phyloP scores from a whole-genome alignment of 2,329 filamentous ascomycete genomes.

The Simplicillium aogashimaense region DNA sequence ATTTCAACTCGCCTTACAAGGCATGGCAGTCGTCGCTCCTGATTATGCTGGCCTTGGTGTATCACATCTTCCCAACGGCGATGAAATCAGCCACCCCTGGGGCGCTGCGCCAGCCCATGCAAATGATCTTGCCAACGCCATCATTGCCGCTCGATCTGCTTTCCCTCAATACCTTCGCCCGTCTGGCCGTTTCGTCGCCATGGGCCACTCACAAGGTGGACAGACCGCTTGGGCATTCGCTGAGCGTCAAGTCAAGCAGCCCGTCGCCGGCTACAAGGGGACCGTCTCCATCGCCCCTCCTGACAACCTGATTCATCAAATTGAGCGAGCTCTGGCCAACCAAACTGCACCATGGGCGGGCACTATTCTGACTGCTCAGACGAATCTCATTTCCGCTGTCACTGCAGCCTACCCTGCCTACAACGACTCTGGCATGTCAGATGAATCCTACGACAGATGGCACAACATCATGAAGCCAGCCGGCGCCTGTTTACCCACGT shows the following conservation, averaged over 20 bases:
- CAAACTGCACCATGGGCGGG: conserved; percentile 1
- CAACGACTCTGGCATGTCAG: conserved; percentile 7
- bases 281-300: conserved; percentile 7
- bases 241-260: conserved; percentile 7
- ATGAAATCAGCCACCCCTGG: conserved; percentile 8
- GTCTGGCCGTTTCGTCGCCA: too few relatives aligned
- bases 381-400: conserved; percentile 1
- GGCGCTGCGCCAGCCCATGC: conserved; percentile 8
- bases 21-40: conserved; percentile 8
- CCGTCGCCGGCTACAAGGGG: conserved; percentile 8
- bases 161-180: conserved; percentile 1
- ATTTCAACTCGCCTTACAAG: conserved; percentile 8
- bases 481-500: conserved; percentile 7
- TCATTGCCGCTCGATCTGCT: conserved; percentile 6
- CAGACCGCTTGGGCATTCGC: conserved; percentile 7
- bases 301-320: conserved; percentile 2
- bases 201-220: too few relatives aligned
- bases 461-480: conserved; percentile 7
- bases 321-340: conserved; percentile 4
- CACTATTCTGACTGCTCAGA: conserved; percentile 1
- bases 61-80: conserved; percentile 4
- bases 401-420: conserved; percentile 7
- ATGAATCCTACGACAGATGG: conserved; percentile 8
- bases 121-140: conserved; percentile 9
- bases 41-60: conserved; percentile 10